Percentiles rank a stretch among this genome's conserved stretches.
phyloP scores from a whole-genome alignment of 2,329 filamentous ascomycete species.

The Bipolaris victoriae region DNA sequence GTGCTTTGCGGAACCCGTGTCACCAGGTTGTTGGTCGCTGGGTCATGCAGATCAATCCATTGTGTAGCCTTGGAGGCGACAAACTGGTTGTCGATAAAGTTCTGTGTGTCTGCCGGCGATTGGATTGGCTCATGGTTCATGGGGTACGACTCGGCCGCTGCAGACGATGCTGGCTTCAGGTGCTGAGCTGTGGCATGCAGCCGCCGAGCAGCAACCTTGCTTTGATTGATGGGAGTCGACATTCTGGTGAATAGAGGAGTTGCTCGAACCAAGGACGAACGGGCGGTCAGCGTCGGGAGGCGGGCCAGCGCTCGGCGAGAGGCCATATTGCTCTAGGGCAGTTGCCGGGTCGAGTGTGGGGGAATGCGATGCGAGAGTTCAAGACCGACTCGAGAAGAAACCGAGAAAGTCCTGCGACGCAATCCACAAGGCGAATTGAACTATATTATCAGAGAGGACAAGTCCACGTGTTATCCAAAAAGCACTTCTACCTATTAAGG shows the following conservation, averaged over 20 bases:
- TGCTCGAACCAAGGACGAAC: constrained; percentile 44
- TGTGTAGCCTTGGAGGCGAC: constrained; percentile 69
- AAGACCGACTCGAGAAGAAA: constrained; percentile 8
- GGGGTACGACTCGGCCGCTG: constrained; percentile 66
- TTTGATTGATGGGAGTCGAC: constrained; percentile 45
- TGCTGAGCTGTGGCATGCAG: constrained; percentile 64
- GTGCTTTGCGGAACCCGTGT: constrained; percentile 84
- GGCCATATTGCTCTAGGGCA: constrained; percentile 47
- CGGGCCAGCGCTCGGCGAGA: constrained; percentile 54
- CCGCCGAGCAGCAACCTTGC: constrained; percentile 52
- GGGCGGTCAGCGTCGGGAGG: constrained; percentile 51
- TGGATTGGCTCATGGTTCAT: constrained; percentile 74
- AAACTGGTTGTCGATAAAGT: constrained; percentile 84
- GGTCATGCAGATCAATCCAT: constrained; percentile 82
- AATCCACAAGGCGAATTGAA: not conserved
- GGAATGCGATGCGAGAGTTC: constrained; percentile 5
- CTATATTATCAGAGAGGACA: not conserved
- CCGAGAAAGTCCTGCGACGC: not conserved
- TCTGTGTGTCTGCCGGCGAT: constrained; percentile 73
- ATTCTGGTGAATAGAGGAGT: constrained; percentile 49
- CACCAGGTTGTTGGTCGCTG: constrained; percentile 83
- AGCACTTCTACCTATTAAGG: constrained; percentile 21
- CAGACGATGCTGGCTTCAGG: constrained; percentile 56
- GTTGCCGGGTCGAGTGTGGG: constrained; percentile 22
- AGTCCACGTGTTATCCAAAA: constrained; percentile 10